Evolutionary conservation across 1,139 yeast species (phyloP).

Genomic region (Sugiyamaella paludigena): DNA sequence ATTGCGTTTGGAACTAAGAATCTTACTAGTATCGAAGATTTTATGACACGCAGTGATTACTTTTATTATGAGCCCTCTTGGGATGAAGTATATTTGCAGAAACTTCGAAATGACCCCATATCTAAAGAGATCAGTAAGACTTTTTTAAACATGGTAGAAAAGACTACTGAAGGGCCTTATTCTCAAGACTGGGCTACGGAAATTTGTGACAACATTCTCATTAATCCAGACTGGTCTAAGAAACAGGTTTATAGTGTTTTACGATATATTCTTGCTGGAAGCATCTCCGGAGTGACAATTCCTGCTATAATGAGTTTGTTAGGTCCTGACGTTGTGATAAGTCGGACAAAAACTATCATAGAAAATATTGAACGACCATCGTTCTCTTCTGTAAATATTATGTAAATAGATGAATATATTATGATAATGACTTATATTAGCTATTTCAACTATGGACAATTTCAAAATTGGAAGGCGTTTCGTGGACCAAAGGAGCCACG

Average conservation of each 20-base stretch:
- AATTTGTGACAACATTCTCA: constrained; percentile 1
- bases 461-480: too few species aligned
- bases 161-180: background rate
- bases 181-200: constrained; percentile 1
- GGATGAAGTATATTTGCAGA: constrained; percentile 35
- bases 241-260: constrained; percentile 54
- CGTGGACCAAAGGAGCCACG: too few species aligned
- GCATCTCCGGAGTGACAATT: constrained; percentile 66
- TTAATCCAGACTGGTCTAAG: constrained; percentile 19
- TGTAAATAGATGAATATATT: background rate
- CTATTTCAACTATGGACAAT: background rate
- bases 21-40: constrained; percentile 26
- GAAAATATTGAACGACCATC: constrained; percentile 4
- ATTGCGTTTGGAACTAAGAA: constrained; percentile 20
- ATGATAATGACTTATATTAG: background rate
- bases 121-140: constrained; percentile 1
- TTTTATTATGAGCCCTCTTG: constrained; percentile 24
- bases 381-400: constrained; percentile 8
- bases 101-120: background rate
- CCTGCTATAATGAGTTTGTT: constrained; percentile 57
- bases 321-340: constrained; percentile 44
- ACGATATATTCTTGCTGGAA: constrained; percentile 73
- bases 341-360: constrained; percentile 1
- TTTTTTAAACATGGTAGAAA: background rate
- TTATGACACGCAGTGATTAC: constrained; percentile 20